Base-by-base conservation (phyloP, 768 basidiomycete species). In the Grammothele lineata region DNA sequence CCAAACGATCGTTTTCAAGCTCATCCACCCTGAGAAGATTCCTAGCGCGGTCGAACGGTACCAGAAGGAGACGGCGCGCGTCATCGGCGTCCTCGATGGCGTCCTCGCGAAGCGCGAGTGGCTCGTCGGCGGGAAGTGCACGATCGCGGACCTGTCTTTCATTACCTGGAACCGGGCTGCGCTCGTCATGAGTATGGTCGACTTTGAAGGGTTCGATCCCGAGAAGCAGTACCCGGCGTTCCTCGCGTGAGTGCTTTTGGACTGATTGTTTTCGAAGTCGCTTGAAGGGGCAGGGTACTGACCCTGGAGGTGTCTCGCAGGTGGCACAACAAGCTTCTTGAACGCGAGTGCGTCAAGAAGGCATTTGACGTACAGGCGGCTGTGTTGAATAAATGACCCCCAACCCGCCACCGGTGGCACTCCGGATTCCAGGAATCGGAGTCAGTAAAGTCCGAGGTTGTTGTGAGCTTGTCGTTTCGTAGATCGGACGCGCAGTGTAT, bases 31-130 rank as follows among this genome's bases (percentile, higher is more conserved):
- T 4, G 64, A 65, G 57, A 57, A 61, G 50, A 19, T 61, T 26
- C 62, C 57, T 12, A 53, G 49, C 48, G 62, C 61, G 30, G 42
- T 61, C 32, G 58, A 61, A 46, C 57, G 64, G 21, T 65, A 65
- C 59, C 45, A 54, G 36, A 58, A 60, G 32, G 64, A 65, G 60
- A 54, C 53, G 10, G 24, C 37, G 18, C 59, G 64, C 10, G 61
- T 65, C 5, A 36, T 57, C 40, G n/a, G 48, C 25, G 64, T 65
- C 6, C 60, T 65, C 42, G 58, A 64, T 19, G 32, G 45, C 25
- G 61, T 64, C 17, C 56, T 65, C 22, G 47, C 51, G n/a, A 64
- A 64, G 47, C 55, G 56, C 34, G 57, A 55, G 39, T 65, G 56
- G 53, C 60, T 59, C 27, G 60, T 62, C 35, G 60, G 60, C 23